These are phyloP conservation scores for Syncephalastrum contaminatum DNA, from an alignment of 371 early-diverging fungal species.

Conservation along the genomic window DNA sequence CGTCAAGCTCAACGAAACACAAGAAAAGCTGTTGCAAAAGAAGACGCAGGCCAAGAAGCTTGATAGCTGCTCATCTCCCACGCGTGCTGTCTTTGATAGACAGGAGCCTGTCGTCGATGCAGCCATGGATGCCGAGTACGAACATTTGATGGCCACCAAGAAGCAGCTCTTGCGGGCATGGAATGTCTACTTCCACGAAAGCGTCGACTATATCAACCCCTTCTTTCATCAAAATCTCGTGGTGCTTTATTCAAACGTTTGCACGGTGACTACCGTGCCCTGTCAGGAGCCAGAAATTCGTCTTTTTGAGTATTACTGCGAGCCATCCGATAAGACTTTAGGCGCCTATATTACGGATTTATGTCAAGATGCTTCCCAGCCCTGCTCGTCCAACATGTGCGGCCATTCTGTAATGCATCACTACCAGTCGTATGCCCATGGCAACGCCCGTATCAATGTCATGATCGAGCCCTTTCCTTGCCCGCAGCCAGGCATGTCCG, in stretches of 20 bases:
- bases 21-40: constrained; percentile 31
- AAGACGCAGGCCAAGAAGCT: constrained; percentile 5
- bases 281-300: constrained; percentile 82
- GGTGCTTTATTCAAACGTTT: constrained; percentile 73
- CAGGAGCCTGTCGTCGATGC: not conserved
- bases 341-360: constrained; percentile 88
- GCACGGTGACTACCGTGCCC: constrained; percentile 63
- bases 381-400: constrained; percentile 77
- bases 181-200: constrained; percentile 60
- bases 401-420: constrained; percentile 76
- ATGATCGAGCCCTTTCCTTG: constrained; percentile 69
- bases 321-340: constrained; percentile 78
- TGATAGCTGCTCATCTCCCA: constrained; percentile 24
- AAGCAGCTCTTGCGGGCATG: constrained; percentile 53
- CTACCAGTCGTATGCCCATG: constrained; percentile 86
- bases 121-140: constrained; percentile 35
- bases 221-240: constrained; percentile 76
- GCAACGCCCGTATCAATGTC: constrained; percentile 77
- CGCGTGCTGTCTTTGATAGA: constrained; percentile 25
- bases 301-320: constrained; percentile 81
- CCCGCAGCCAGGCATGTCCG: constrained; percentile 71
- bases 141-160: constrained; percentile 48
- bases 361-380: constrained; percentile 65
- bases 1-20: constrained; percentile 64
- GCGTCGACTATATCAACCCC: constrained; percentile 60